Percentiles rank a stretch among this genome's conserved stretches.
Evolutionary conservation across 2,329 filamentous ascomycete species (phyloP).

Genomic region (Colletotrichum nymphaeae): DNA sequence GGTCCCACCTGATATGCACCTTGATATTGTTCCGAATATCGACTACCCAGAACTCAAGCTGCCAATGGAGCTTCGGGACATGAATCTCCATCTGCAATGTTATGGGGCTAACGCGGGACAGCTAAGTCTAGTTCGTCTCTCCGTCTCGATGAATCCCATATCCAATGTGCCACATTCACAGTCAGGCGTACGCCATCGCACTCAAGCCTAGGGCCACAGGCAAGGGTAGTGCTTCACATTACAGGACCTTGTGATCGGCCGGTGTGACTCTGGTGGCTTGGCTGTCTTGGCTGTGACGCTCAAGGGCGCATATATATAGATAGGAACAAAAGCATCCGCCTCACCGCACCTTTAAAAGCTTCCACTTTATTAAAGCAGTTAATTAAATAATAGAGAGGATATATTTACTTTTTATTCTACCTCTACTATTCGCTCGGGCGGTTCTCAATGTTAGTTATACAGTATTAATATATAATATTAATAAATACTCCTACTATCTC

Average conservation of each 20-base stretch:
- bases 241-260: background rate
- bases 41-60: background rate
- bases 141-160: background rate
- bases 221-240: background rate
- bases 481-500: too few species aligned
- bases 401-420: too few species aligned
- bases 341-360: too few species aligned
- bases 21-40: background rate
- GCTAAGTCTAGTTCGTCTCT: background rate
- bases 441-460: too few species aligned
- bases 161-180: background rate
- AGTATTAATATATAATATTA: too few species aligned
- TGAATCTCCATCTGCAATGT: background rate
- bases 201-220: background rate
- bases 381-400: too few species aligned
- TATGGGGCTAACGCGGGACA: background rate
- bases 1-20: background rate
- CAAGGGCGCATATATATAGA: background rate
- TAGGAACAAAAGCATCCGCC: too few species aligned
- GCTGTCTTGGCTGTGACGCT: background rate
- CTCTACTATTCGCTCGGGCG: too few species aligned
- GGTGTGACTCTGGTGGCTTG: background rate
- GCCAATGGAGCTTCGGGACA: background rate
- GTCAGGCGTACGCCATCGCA: background rate
- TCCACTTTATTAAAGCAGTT: too few species aligned